phyloP scores from a whole-genome alignment of 83 land plant genomes.

The Thuja plicata region DNA sequence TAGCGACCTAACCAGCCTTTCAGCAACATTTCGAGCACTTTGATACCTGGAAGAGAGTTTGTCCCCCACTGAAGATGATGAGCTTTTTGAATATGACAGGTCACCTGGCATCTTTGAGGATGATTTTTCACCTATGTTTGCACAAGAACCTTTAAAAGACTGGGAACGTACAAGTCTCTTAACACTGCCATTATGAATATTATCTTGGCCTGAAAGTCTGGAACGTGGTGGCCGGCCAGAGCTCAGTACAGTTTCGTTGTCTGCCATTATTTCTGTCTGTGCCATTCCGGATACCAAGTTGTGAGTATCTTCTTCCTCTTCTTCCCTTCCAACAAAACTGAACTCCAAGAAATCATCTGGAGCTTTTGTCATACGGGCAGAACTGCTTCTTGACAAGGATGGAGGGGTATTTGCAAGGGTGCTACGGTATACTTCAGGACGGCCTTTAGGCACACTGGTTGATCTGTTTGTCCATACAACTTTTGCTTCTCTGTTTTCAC shows the following conservation, averaged over 20 bases:
- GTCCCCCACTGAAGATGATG: background rate
- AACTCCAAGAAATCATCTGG: background rate
- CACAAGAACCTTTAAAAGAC: background rate
- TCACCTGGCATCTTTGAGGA: background rate
- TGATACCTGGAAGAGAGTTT: slow-evolving; percentile 13
- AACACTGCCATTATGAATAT: background rate
- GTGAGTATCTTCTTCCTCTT: background rate
- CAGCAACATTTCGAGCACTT: slow-evolving; percentile 16
- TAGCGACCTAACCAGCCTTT: background rate
- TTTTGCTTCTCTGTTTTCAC: slow-evolving; percentile 11
- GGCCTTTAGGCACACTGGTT: slow-evolving; percentile 10
- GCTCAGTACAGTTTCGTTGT: background rate
- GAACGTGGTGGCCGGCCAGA: slow-evolving; percentile 1
- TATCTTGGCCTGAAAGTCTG: slow-evolving; percentile 3
- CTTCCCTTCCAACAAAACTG: slow-evolving; percentile 3
- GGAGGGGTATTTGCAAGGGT: background rate
- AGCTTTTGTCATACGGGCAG: background rate
- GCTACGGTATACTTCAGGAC: background rate
- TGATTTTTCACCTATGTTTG: background rate
- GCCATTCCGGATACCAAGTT: background rate
- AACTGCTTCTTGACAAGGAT: background rate
- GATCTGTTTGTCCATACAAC: background rate
- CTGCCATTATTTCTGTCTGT: background rate
- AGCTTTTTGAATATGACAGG: background rate
- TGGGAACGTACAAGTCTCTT: background rate